Evolutionary conservation across 176 grass and related monocot species (phyloP).

Genomic region (Aegilops umbellulata): DNA sequence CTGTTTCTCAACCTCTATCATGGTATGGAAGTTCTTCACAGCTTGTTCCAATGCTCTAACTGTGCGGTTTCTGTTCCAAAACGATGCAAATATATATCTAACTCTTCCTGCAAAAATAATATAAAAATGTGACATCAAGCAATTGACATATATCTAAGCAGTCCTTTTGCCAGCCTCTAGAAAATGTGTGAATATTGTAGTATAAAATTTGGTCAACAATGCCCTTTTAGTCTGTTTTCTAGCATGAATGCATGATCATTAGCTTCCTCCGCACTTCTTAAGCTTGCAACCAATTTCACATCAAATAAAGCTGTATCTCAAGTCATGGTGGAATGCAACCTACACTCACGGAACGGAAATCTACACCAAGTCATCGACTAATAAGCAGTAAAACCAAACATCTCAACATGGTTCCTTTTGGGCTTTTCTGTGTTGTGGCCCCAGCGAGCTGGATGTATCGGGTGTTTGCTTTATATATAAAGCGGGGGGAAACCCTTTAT

Average conservation of each 20-base stretch:
- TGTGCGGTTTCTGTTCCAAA: slow-evolving; percentile 88
- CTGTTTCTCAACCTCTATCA: slow-evolving; percentile 84
- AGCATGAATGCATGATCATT: not conserved
- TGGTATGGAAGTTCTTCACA: slow-evolving; percentile 68
- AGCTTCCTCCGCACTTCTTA: not conserved
- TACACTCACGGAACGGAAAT: not conserved
- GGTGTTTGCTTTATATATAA: too few species aligned
- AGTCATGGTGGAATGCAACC: not conserved
- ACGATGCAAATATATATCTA: slow-evolving; percentile 81
- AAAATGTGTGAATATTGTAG: slow-evolving; percentile 23
- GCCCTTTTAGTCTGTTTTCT: not conserved
- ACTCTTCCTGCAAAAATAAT: slow-evolving; percentile 64
- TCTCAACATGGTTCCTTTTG: too few species aligned
- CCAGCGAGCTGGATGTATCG: too few species aligned
- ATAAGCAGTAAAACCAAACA: not conserved
- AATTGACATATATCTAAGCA: not conserved
- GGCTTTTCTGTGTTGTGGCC: too few species aligned
- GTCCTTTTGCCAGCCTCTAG: slow-evolving; percentile 6
- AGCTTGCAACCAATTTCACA: not conserved
- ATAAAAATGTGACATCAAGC: slow-evolving; percentile 20
- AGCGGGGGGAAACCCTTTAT: too few species aligned
- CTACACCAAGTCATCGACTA: not conserved
- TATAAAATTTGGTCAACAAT: not conserved
- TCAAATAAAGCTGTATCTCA: not conserved
- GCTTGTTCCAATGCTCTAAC: slow-evolving; percentile 72